These are phyloP conservation scores for Citrullus amarus DNA, from an alignment of 306 rosid genomes.

Conservation along the genomic window DNA sequence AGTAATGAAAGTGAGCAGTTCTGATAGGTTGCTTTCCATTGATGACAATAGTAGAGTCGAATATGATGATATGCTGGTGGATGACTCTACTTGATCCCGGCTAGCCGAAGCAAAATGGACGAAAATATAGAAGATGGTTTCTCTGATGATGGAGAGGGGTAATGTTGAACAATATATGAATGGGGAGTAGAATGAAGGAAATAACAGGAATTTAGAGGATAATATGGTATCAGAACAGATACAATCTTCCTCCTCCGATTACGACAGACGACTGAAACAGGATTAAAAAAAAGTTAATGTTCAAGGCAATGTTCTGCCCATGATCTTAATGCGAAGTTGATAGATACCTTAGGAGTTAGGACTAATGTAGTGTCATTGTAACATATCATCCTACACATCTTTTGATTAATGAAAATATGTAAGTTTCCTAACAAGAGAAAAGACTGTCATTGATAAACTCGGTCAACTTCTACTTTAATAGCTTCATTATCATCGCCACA, in stretches of 20 bases:
- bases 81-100: not conserved
- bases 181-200: conserved; percentile 24
- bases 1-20: conserved; percentile 19
- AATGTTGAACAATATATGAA: conserved; percentile 21
- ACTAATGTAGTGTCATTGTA: not conserved
- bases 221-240: conserved; percentile 13
- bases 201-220: conserved; percentile 19
- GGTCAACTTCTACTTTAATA: not conserved
- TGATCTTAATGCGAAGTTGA: not conserved
- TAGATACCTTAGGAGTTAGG: not conserved
- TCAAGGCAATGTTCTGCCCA: not conserved
- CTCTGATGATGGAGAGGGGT: not conserved
- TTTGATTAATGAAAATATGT: not conserved
- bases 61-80: no score
- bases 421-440: not conserved
- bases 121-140: conserved; percentile 9
- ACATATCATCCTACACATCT: not conserved
- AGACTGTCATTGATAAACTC: not conserved
- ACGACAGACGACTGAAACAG: not conserved
- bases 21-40: conserved; percentile 29
- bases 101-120: conserved; percentile 17
- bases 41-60: conserved; percentile 29
- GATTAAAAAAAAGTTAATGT: not conserved
- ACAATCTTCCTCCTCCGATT: conserved; percentile 22
- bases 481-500: not conserved